Percentiles rank a stretch among this genome's conserved stretches.
phyloP scores from a whole-genome alignment of 2,329 filamentous ascomycete species.

The Exophiala oligosperma region DNA sequence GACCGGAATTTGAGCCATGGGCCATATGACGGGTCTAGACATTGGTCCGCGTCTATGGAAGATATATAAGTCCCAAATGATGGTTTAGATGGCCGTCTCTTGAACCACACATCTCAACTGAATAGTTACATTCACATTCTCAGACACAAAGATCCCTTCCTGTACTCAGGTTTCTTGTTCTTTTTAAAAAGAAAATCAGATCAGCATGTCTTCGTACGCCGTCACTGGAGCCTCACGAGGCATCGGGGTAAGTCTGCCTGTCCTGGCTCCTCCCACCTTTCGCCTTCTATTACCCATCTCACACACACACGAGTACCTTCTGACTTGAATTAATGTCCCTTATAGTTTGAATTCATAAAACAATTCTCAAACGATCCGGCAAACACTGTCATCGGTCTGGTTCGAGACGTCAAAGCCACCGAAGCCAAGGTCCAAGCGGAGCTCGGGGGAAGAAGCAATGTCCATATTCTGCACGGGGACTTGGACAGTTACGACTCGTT shows the following conservation, averaged over 20 bases:
- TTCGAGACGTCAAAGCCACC: constrained; percentile 47
- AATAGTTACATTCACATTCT: too few relatives aligned
- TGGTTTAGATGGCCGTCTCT: too few relatives aligned
- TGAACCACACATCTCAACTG: too few relatives aligned
- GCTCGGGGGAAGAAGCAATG: constrained; percentile 36
- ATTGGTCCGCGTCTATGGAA: too few relatives aligned
- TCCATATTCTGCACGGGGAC: constrained; percentile 51
- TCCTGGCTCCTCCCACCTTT: too few relatives aligned
- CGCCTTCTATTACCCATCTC: background rate
- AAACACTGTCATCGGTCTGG: constrained; percentile 50
- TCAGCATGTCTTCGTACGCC: constrained; percentile 11
- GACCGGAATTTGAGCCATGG: too few relatives aligned
- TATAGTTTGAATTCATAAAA: constrained; percentile 44
- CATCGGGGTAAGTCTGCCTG: constrained; percentile 15
- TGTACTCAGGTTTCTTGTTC: background rate
- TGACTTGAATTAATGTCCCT: background rate
- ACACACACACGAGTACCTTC: background rate
- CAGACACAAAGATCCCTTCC: too few relatives aligned
- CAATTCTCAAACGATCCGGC: constrained; percentile 45
- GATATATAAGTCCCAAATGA: too few relatives aligned
- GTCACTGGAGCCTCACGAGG: constrained; percentile 15
- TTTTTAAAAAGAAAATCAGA: background rate
- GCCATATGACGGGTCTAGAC: too few relatives aligned
- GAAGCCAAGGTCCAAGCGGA: constrained; percentile 46
- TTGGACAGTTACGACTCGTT: constrained; percentile 29